Percentiles rank a stretch among this genome's conserved stretches.
Conservation (phyloP, 1,284 basidiomycete genomes). For the Cerioporus squamosus region DNA sequence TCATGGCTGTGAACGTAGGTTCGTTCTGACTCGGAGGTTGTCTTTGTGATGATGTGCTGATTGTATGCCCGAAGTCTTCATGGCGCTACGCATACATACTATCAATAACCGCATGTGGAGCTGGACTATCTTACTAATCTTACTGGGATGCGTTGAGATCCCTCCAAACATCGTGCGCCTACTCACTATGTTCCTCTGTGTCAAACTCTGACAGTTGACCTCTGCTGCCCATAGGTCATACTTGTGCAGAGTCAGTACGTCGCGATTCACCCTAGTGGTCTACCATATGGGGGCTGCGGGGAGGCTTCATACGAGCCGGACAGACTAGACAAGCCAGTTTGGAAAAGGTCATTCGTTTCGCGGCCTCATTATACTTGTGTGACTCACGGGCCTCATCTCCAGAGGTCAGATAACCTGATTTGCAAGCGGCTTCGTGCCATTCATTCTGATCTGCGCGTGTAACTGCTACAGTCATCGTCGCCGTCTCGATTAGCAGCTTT, state of each 20-base stretch:
- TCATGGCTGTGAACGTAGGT: not conserved
- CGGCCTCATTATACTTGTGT: too few relatives aligned
- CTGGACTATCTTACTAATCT: constrained; percentile 8
- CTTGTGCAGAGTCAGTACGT: not conserved
- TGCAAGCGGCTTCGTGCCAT: not conserved
- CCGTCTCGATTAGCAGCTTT: not conserved
- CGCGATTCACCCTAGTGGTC: not conserved
- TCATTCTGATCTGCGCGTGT: not conserved
- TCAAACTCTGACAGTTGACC: not conserved
- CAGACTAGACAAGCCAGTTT: not conserved
- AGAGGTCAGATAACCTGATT: too few relatives aligned
- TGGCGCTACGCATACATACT: constrained; percentile 14
- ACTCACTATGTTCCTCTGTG: not conserved
- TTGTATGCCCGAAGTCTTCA: constrained; percentile 2
- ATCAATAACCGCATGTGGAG: constrained; percentile 11
- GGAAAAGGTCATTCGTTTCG: not conserved
- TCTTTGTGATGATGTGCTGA: not conserved
- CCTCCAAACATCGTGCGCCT: constrained; percentile 2
- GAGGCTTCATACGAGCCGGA: not conserved
- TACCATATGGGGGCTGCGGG: not conserved
- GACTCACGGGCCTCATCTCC: too few relatives aligned
- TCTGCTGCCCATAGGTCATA: too few relatives aligned
- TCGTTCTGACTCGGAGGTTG: not conserved
- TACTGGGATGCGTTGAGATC: not conserved
- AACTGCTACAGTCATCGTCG: not conserved